Conservation (phyloP, 305 asterid genomes). For the Fraxinus paxiana region DNA sequence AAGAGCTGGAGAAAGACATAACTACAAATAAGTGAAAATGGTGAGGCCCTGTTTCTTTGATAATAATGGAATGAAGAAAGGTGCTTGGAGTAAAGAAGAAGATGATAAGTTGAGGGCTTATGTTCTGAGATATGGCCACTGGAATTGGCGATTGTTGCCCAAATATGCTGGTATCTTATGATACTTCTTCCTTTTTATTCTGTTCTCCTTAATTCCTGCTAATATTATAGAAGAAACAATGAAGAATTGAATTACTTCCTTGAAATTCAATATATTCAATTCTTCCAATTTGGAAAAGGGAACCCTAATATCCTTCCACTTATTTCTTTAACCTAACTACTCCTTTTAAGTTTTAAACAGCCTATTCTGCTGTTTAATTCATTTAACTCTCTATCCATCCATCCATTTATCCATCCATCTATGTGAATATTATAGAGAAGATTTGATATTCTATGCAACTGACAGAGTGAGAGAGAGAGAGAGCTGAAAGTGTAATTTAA, state of each 20-base stretch:
- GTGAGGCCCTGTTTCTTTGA: background rate
- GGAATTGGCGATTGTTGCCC: background rate
- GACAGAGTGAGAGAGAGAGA: background rate
- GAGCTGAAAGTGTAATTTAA: background rate
- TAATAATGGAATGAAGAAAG: background rate
- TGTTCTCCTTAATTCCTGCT: background rate
- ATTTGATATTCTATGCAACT: background rate
- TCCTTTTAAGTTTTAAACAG: background rate
- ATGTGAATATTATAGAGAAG: background rate
- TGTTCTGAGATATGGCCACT: conserved; percentile 2
- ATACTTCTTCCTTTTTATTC: background rate
- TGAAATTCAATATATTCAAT: background rate
- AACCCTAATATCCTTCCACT: background rate
- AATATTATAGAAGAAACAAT: background rate
- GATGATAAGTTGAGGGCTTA: background rate
- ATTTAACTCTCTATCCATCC: background rate
- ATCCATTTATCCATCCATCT: background rate
- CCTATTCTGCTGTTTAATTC: background rate
- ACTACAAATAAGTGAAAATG: background rate
- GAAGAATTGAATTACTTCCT: background rate
- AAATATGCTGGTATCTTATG: background rate
- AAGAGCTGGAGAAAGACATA: background rate
- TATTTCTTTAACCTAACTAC: background rate
- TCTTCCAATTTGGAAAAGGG: background rate
- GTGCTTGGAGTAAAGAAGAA: background rate